Percentiles rank a stretch among this genome's conserved stretches.
phyloP scores from a whole-genome alignment of 345 rosid genomes.

The Noccaea caerulescens region DNA sequence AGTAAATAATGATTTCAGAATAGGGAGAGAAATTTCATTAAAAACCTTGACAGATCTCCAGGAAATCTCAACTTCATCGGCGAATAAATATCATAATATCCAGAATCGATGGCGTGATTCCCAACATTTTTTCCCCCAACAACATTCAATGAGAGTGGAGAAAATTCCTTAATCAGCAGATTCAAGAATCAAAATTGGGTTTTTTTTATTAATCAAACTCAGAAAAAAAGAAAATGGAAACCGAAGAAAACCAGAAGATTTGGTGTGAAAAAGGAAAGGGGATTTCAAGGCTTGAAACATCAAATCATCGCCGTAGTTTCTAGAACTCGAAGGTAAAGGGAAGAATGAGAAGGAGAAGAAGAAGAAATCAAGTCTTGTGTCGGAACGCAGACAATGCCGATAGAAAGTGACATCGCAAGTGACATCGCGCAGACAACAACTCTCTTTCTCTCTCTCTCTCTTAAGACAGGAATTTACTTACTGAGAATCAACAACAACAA shows the following conservation, averaged over 20 bases:
- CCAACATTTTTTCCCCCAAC: slow-evolving; percentile 10
- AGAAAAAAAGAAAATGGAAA: not conserved
- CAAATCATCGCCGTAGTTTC: slow-evolving; percentile 51
- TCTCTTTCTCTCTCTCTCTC: slow-evolving; percentile 43
- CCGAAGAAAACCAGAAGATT: slow-evolving; percentile 12
- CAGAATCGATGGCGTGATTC: slow-evolving; percentile 37
- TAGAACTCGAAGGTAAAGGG: slow-evolving; percentile 47
- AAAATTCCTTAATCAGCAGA: slow-evolving; percentile 25
- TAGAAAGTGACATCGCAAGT: slow-evolving; percentile 86
- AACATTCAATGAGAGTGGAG: slow-evolving; percentile 45
- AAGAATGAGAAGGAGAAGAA: slow-evolving; percentile 12
- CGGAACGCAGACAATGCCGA: slow-evolving; percentile 87
- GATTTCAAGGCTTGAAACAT: slow-evolving; percentile 38
- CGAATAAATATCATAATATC: slow-evolving; percentile 41
- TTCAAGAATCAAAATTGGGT: slow-evolving; percentile 12
- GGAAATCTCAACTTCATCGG: slow-evolving; percentile 63
- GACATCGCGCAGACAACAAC: slow-evolving; percentile 76
- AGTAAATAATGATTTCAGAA: slow-evolving; percentile 15
- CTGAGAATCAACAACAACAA: slow-evolving; percentile 34
- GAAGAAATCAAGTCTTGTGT: slow-evolving; percentile 55
- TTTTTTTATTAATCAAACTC: not conserved
- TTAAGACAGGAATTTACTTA: slow-evolving; percentile 39
- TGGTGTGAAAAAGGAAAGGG: slow-evolving; percentile 30
- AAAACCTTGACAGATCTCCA: slow-evolving; percentile 48
- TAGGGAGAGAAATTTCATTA: not conserved